Percentiles rank a stretch among this genome's conserved stretches.
Conservation (phyloP, 768 basidiomycete species). For the Cytidiella melzeri region DNA sequence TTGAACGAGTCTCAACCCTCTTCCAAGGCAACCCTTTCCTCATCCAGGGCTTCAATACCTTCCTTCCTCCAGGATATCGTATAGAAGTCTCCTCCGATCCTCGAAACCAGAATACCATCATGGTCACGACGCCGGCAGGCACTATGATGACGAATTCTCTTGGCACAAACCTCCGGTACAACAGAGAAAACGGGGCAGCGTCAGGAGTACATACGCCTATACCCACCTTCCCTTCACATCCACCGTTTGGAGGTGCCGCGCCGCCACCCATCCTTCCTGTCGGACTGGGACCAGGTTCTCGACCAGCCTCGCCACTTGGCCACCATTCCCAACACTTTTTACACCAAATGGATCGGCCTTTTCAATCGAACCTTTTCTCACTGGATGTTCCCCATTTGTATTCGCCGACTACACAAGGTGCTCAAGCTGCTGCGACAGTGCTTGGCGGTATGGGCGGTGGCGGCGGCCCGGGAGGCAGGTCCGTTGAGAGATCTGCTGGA, state of each 20-base stretch:
- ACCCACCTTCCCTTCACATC: conserved; percentile 14
- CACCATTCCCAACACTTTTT: neutral
- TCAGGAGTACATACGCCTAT: conserved; percentile 24
- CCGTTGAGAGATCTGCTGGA: conserved; percentile 26
- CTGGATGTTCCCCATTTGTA: conserved; percentile 31
- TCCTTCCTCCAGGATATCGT: conserved; percentile 89
- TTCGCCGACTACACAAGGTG: conserved; percentile 33
- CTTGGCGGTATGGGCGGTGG: conserved; percentile 46
- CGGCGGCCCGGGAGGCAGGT: conserved; percentile 5
- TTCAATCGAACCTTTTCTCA: conserved; percentile 29
- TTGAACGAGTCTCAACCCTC: conserved; percentile 87
- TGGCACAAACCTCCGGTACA: conserved; percentile 24
- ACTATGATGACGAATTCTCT: conserved; percentile 46
- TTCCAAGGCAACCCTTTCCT: conserved; percentile 87
- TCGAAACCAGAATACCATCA: conserved; percentile 64
- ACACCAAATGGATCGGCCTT: conserved; percentile 7
- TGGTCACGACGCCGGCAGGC: conserved; percentile 75
- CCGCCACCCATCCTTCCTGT: conserved; percentile 24
- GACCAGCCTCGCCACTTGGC: conserved; percentile 38
- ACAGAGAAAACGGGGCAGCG: neutral
- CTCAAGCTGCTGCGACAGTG: conserved; percentile 44
- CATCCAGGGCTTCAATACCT: conserved; percentile 98
- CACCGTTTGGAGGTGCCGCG: conserved; percentile 13
- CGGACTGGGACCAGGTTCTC: conserved; percentile 39
- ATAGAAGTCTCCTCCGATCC: conserved; percentile 81